Base-by-base conservation (phyloP, 208 protist genomes). In the Crithidia mellificae region DNA sequence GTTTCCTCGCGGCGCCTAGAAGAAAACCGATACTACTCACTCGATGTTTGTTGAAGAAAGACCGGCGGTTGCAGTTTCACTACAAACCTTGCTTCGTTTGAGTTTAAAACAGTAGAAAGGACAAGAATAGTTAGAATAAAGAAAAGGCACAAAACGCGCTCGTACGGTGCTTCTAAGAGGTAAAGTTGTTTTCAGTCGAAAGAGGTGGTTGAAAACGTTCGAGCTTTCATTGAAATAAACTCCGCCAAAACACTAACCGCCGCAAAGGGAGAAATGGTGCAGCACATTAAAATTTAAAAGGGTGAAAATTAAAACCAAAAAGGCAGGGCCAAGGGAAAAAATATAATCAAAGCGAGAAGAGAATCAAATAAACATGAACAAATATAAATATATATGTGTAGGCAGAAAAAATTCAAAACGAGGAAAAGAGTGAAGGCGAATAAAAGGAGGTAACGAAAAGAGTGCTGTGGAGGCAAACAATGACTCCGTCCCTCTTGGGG, bases 11-110 rank as follows among this genome's bases (percentile, higher is more conserved):
- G 43, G 55, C 14, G 19, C 12, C 29, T 64, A 71, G 19, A 70
- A 66, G 15, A 55, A 47, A 66, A 70, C 34, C 34, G 53, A 39
- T 56, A 56, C 51, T 32, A 11, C n/a, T n/a, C 34, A 44, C 15
- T 15, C 53, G 15, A 58, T 29, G 53, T 34, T 29, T 19, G 53
- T 27, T 58, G 29, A 58, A 19, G 44, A 58, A 24, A 7, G 34
- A 17, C 53, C 19, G 17, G 34, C 34, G n/a, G 29, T 29, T 58
- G 34, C 25, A 24, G 19, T 24, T 29, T 17, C 27, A 19, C 17
- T 58, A 24, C 49, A 30, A 17, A 29, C 34, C 34, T 29, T 29
- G 56, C 9, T 34, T 55, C 24, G 38, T 56, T 29, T 46, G 49
- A 46, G 49, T 44, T 46, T 39, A 55, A 30, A 54, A 20, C 15